A percentile compares a stretch with the other conserved stretches of the same genome.
Evolutionary conservation across 176 grass and related monocot species (phyloP).

Genomic region (Bothriochloa decipiens): DNA sequence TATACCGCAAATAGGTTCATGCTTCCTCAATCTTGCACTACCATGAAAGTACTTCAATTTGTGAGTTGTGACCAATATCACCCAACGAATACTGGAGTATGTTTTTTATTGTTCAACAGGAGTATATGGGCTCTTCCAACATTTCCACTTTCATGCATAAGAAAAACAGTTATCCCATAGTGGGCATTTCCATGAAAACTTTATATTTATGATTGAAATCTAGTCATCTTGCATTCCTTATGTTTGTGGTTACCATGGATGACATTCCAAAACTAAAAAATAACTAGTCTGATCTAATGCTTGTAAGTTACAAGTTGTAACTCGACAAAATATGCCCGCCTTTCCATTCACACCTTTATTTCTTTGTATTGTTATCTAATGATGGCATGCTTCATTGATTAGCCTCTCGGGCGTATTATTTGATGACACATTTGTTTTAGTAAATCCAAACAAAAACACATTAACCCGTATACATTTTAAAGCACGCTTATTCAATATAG

Average conservation of each 20-base stretch:
- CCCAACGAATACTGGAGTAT: background rate
- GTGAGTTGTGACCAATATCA: background rate
- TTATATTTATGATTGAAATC: background rate
- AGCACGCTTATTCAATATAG: too few species aligned
- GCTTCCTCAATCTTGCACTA: background rate
- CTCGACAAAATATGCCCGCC: background rate
- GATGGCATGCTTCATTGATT: background rate
- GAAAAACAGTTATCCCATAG: background rate
- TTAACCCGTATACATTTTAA: too few species aligned
- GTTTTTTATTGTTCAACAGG: too few species aligned
- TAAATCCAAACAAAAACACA: background rate
- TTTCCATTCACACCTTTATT: background rate
- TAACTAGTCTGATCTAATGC: too few species aligned
- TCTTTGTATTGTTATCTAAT: background rate
- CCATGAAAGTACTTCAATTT: background rate
- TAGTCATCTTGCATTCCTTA: too few species aligned
- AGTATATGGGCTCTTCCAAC: background rate
- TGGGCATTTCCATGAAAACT: background rate
- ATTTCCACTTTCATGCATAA: background rate
- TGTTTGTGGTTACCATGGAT: background rate
- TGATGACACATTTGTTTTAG: background rate
- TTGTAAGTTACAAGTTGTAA: too few species aligned
- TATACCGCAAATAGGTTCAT: background rate
- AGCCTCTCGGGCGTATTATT: background rate
- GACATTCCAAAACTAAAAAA: background rate